Percentiles rank a stretch among this genome's conserved stretches.
phyloP scores from a whole-genome alignment of 106 monocot genomes.

The Dioscorea dumetorum region DNA sequence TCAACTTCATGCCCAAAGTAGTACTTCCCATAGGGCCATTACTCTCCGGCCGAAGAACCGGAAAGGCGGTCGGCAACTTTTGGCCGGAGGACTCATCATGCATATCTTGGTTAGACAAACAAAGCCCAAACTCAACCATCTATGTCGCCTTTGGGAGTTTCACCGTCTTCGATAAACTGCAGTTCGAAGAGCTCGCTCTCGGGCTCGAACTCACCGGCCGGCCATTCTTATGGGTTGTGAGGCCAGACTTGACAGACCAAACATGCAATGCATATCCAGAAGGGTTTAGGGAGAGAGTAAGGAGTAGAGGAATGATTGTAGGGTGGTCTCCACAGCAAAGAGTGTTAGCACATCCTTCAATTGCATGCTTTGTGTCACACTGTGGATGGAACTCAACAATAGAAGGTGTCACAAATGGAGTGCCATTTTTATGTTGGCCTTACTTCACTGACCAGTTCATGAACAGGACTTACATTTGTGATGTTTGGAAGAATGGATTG shows the following conservation, averaged over 20 bases:
- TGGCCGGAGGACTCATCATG: slow-evolving; percentile 38
- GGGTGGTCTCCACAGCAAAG: slow-evolving; percentile 48
- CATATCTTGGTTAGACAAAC: slow-evolving; percentile 45
- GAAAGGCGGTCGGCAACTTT: slow-evolving; percentile 18
- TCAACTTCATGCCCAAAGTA: slow-evolving; percentile 11
- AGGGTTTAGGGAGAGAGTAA: slow-evolving; percentile 9
- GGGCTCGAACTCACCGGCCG: slow-evolving; percentile 40
- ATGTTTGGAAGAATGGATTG: slow-evolving; percentile 3
- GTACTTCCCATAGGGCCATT: slow-evolving; percentile 38
- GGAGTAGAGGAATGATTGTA: slow-evolving; percentile 23
- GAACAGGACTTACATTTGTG: slow-evolving; percentile 5
- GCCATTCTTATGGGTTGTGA: slow-evolving; percentile 60
- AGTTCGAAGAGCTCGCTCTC: slow-evolving; percentile 43
- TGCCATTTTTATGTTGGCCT: slow-evolving; percentile 6
- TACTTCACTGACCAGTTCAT: slow-evolving; percentile 8
- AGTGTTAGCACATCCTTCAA: slow-evolving; percentile 42
- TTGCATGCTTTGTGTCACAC: slow-evolving; percentile 53
- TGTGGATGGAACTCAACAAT: slow-evolving; percentile 59
- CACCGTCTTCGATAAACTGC: slow-evolving; percentile 27
- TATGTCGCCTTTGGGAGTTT: slow-evolving; percentile 70
- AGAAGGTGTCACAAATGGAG: slow-evolving; percentile 38
- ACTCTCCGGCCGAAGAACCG: neutral
- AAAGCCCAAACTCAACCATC: slow-evolving; percentile 33
- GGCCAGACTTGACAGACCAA: slow-evolving; percentile 26
- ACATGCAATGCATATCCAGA: slow-evolving; percentile 6